Evolutionary conservation across 2,329 filamentous ascomycete species (phyloP), one percentile per base, ranked within the genome.

Genomic region (Colletotrichum lindemuthianum): DNA sequence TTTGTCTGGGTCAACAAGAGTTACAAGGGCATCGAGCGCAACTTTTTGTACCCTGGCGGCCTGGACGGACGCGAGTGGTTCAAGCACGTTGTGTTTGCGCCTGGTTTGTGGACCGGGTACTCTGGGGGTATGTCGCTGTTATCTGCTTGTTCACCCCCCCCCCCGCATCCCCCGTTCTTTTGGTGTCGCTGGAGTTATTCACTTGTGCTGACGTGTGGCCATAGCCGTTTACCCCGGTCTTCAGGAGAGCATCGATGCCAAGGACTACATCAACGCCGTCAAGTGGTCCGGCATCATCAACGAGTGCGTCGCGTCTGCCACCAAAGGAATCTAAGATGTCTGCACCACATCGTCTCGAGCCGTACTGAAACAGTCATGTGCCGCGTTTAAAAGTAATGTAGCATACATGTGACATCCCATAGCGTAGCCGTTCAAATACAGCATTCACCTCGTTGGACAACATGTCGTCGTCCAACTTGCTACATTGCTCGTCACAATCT

Each of bases 31-130:
- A 79, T 98, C 0, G 95, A 98, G 76, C 84, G 93, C 13, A 83
- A 89, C 54, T 97, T 97, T 76, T 71, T 97, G 67, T 90, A 92
- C 71, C 78, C 87, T 5, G 82, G 85, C 3, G 95, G 95, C 1
- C 78, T 98, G 16, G 94, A 97, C 74, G 88, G 88, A 1, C 82
- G 95, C 65, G 81, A 82, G 32, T 97, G 93, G 93, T 98, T 95
- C 81, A 97, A 97, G 80, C 95, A 97, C 72, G 90, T 97, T 2
- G 91, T 97, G 1, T 97, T 96, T 77, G 94, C 94, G 1, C 94
- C 94, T 0, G 94, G 94, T 0, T 76, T 95, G 51, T 97, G 93
- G 93, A 97, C 93, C 0, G 94, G 94, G 0, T 97, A 97, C 76
- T 82, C 93, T 0, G 94, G 93, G 72, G 86, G 87, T 89, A 72